Evolutionary conservation across 2,329 filamentous ascomycete genomes (phyloP).

Genomic region (Pezicula radicicola): DNA sequence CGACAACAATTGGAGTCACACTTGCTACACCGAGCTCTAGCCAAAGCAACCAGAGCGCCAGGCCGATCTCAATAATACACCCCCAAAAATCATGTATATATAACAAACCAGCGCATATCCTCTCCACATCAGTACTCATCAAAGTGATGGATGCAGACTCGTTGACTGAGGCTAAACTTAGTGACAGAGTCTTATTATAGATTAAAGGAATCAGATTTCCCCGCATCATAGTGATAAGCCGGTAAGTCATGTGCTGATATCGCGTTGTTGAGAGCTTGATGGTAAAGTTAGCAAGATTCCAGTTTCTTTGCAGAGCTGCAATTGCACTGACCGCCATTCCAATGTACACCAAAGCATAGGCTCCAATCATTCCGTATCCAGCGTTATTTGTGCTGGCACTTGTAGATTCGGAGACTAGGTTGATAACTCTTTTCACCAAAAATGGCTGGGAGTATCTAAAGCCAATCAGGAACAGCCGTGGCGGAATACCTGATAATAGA

Average conservation of each 20-base stretch:
- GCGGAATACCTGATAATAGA: background rate
- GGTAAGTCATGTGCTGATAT: no score
- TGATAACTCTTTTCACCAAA: slow-evolving; percentile 11
- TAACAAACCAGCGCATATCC: no score
- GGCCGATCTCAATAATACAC: no score
- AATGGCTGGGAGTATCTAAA: slow-evolving; percentile 15
- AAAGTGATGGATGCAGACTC: no score
- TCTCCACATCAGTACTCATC: no score
- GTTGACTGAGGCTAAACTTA: no score
- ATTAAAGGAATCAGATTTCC: slow-evolving; percentile 4
- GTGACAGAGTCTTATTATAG: background rate
- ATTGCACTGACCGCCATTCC: background rate
- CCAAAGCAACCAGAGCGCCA: no score
- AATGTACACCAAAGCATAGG: slow-evolving; percentile 17
- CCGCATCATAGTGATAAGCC: slow-evolving; percentile 5
- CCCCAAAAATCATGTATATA: no score
- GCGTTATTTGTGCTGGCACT: slow-evolving; percentile 5
- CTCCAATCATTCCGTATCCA: slow-evolving; percentile 20
- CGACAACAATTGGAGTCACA: no score
- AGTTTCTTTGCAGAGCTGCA: no score
- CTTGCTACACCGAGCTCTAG: no score
- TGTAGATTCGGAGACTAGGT: background rate
- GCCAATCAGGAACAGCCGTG: slow-evolving; percentile 9
- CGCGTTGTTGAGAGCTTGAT: background rate
- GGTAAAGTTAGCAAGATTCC: background rate